Conservation (phyloP, 768 basidiomycete genomes). For the Floccularia luteovirens region DNA sequence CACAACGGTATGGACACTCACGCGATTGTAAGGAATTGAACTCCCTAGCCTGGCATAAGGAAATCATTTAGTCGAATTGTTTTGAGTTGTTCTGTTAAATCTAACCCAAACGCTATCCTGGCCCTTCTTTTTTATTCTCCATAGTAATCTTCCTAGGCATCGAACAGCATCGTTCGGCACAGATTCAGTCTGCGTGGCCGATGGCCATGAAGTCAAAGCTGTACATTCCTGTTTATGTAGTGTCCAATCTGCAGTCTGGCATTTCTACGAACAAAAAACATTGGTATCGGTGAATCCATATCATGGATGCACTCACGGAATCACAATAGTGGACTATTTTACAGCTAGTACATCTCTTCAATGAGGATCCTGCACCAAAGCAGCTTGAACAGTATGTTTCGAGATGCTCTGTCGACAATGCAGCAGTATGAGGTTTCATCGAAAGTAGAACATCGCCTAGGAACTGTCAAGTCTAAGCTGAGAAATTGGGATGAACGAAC, state of each 20-base stretch:
- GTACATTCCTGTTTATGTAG: constrained; percentile 75
- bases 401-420: constrained; percentile 58
- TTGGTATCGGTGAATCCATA: not conserved
- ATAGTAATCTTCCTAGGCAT: constrained; percentile 70
- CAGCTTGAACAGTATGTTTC: constrained; percentile 67
- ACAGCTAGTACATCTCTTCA: constrained; percentile 75
- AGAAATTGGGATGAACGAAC: not conserved
- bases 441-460: constrained; percentile 57
- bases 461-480: constrained; percentile 3
- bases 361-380: constrained; percentile 25
- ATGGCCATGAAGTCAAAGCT: constrained; percentile 58
- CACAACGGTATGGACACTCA: constrained; percentile 23
- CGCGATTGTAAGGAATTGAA: constrained; percentile 72
- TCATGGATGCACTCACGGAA: constrained; percentile 34
- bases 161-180: constrained; percentile 72
- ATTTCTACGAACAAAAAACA: constrained; percentile 31
- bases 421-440: constrained; percentile 50
- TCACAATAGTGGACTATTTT: constrained; percentile 70
- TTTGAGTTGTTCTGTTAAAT: constrained; percentile 7
- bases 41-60: constrained; percentile 41
- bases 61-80: not conserved
- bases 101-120: constrained; percentile 50
- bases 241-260: constrained; percentile 70
- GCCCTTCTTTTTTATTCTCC: constrained; percentile 52
- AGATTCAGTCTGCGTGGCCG: constrained; percentile 13